Evolutionary conservation across 495 filamentous ascomycete species (phyloP).

Genomic region (Elaphomyces granulatus): DNA sequence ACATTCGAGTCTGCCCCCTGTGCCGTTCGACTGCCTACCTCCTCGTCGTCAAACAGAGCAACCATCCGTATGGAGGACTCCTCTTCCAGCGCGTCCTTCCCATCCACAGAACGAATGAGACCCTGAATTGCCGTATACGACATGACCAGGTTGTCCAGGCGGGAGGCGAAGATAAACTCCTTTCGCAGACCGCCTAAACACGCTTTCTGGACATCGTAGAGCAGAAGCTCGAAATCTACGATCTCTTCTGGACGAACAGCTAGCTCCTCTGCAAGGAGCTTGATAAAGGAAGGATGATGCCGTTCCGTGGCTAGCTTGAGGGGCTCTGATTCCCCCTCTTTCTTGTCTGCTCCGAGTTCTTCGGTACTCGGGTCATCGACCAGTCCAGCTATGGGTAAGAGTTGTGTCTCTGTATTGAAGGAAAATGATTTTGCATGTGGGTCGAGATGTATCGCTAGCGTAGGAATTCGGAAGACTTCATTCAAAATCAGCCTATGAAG

Average conservation of each 20-base stretch:
- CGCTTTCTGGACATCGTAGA: constrained; percentile 88
- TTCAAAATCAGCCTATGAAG: background rate
- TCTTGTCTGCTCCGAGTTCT: constrained; percentile 49
- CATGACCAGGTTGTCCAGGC: constrained; percentile 91
- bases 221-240: constrained; percentile 86
- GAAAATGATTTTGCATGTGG: constrained; percentile 65
- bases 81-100: constrained; percentile 46
- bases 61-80: constrained; percentile 78
- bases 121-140: constrained; percentile 74
- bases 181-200: constrained; percentile 80
- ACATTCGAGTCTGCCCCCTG: constrained; percentile 91
- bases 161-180: constrained; percentile 85
- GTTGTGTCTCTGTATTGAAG: constrained; percentile 93
- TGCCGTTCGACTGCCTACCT: constrained; percentile 80
- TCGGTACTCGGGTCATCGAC: constrained; percentile 41
- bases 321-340: constrained; percentile 51
- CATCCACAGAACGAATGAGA: constrained; percentile 62
- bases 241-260: constrained; percentile 54
- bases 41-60: constrained; percentile 92
- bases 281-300: constrained; percentile 77
- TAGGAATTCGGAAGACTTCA: constrained; percentile 77
- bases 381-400: constrained; percentile 86
- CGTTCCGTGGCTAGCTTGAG: constrained; percentile 64
- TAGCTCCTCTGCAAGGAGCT: constrained; percentile 70
- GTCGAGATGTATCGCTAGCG: constrained; percentile 85